Evolutionary conservation across 805 yeast genomes (phyloP).

Genomic region (Sungouiella blattae): DNA sequence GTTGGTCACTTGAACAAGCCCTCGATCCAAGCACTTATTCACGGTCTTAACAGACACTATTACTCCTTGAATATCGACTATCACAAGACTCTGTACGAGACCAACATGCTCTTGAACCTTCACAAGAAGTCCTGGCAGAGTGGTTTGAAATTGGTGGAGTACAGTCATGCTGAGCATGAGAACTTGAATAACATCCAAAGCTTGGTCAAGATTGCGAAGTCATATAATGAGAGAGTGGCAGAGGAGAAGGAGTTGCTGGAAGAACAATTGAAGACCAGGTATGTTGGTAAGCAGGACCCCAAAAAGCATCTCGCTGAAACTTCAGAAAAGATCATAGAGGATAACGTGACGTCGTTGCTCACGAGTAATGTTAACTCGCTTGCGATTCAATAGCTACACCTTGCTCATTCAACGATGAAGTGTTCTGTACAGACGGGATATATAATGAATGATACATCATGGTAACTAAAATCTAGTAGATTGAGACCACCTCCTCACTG

Average conservation of each 20-base stretch:
- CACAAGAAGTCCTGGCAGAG: conserved; percentile 96
- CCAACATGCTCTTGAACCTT: conserved; percentile 87
- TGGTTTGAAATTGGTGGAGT: conserved; percentile 77
- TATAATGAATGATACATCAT: not conserved
- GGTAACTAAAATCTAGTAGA: conserved; percentile 3
- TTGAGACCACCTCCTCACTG: conserved; percentile 6
- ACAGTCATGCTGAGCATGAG: conserved; percentile 68
- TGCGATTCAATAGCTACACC: conserved; percentile 62
- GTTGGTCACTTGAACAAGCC: conserved; percentile 95
- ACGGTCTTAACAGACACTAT: conserved; percentile 94
- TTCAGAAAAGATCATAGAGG: conserved; percentile 82
- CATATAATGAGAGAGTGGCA: conserved; percentile 82
- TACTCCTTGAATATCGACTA: conserved; percentile 94
- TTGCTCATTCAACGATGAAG: too few relatives aligned
- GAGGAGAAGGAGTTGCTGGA: conserved; percentile 88
- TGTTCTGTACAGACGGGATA: too few relatives aligned
- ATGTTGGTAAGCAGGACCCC: conserved; percentile 98
- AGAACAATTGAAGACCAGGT: conserved; percentile 89
- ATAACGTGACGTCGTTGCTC: conserved; percentile 80
- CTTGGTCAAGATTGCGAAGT: conserved; percentile 87
- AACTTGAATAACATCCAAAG: conserved; percentile 69
- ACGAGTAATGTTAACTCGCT: conserved; percentile 88
- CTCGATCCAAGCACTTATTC: conserved; percentile 92
- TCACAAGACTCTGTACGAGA: conserved; percentile 87
- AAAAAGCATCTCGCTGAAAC: conserved; percentile 93